phyloP scores from a whole-genome alignment of 345 rosid genomes.

The Acer negundo region DNA sequence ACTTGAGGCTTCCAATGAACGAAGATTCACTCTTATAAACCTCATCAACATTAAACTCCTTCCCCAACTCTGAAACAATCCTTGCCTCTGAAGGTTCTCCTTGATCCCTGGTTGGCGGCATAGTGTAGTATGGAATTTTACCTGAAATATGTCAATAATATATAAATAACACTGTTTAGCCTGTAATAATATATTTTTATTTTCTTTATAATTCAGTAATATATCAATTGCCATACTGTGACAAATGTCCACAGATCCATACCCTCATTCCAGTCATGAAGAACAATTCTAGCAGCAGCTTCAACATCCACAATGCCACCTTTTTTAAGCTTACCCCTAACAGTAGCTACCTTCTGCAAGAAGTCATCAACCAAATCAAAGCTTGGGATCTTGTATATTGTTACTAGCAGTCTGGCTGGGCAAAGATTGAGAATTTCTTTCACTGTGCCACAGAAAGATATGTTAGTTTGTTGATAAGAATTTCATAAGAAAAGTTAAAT shows the following conservation, averaged over 20 bases:
- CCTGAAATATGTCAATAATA: conserved; percentile 46
- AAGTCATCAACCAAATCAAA: conserved; percentile 87
- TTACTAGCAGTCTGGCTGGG: conserved; percentile 61
- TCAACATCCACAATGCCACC: conserved; percentile 92
- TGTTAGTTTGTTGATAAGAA: conserved; percentile 15
- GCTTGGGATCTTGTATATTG: conserved; percentile 71
- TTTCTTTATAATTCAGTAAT: background rate
- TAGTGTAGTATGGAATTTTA: conserved; percentile 83
- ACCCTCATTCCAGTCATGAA: conserved; percentile 96
- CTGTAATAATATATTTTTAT: background rate
- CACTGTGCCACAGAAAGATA: conserved; percentile 46
- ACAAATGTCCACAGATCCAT: conserved; percentile 16
- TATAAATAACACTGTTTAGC: background rate
- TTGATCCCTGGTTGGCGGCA: conserved; percentile 77
- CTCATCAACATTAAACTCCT: conserved; percentile 83
- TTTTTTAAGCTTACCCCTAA: conserved; percentile 92
- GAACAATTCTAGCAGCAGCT: conserved; percentile 82
- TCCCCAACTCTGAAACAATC: conserved; percentile 70
- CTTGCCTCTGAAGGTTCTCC: conserved; percentile 68
- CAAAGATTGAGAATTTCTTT: conserved; percentile 90
- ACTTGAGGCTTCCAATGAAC: conserved; percentile 87
- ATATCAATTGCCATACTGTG: background rate
- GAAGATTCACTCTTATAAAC: conserved; percentile 80
- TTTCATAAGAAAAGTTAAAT: conserved; percentile 2
- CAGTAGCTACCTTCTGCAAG: conserved; percentile 81